Evolutionary conservation across 164 flowering plant species (phyloP), one percentile per base, ranked within the genome.

Genomic region (Vitis cinerea): DNA sequence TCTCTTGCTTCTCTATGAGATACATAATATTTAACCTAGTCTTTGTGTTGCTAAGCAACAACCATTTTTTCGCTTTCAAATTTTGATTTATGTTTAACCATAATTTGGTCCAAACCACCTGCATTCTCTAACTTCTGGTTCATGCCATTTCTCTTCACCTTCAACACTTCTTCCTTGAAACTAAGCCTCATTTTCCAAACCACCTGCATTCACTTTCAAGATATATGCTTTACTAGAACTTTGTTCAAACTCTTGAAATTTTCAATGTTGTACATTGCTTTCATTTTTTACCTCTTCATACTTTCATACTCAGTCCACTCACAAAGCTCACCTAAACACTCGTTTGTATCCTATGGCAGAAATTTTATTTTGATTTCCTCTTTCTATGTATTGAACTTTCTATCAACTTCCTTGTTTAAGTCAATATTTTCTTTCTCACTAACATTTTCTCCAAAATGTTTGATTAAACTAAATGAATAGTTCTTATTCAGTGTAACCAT

Each of bases 1-100:
- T 88, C 91, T 81, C 91, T 83, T 44, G 90, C 93, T 77, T 85
- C 73, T 62, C 81, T 75, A 16, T 92, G 91, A 47, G 84, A 27
- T 37, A 73, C 77, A 27, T 75, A 79, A 52, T 63, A 69, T 59
- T 63, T 83, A 27, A 57, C 64, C 55, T 49, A 64, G 1, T 70
- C 80, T 13, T 55, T 80, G 52, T 74, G 67, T 66, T 81, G 81
- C 71, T 80, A 79, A 57, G 78, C 75, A 27, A 82, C 79, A 31
- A 71, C 78, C 67, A 70, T 65, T 72, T 87, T 94, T 61, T 86
- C 94, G 71, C 75, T 84, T 72, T 94, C 97, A 0, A 89, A 83
- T 65, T 80, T 84, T 3, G 89, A 80, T 73, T 77, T 79, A 59
- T 80, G 97, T 63, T 85, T 92, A 15, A 91, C 88, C 66, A 93